A percentile compares a stretch with the other conserved stretches of the same genome.
phyloP scores from a whole-genome alignment of 2,329 filamentous ascomycete genomes.

The Neofusicoccum cordaticola region DNA sequence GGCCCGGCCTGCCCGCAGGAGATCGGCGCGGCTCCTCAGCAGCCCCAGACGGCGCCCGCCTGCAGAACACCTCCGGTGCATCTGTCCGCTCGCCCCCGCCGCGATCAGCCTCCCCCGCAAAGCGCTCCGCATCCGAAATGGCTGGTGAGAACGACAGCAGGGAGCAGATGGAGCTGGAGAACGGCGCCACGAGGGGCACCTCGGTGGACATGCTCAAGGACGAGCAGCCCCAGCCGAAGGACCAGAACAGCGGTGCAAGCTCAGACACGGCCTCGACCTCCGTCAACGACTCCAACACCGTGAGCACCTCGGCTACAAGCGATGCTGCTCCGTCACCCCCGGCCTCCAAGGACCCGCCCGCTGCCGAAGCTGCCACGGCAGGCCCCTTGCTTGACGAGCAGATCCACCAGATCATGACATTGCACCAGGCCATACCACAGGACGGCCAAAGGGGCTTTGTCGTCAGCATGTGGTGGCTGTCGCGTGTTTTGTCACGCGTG shows the following conservation, averaged over 20 bases:
- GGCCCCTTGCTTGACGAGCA: conserved; percentile 57
- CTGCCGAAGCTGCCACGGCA: not conserved
- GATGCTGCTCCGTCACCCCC: conserved; percentile 14
- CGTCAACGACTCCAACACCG: conserved; percentile 15
- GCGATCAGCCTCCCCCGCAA: conserved; percentile 54
- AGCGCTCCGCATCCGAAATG: conserved; percentile 55
- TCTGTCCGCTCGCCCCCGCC: conserved; percentile 25
- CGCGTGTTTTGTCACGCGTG: conserved; percentile 65
- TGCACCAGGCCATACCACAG: conserved; percentile 56
- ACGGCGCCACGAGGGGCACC: conserved; percentile 33
- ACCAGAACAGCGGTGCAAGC: conserved; percentile 26
- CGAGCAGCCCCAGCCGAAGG: conserved; percentile 21
- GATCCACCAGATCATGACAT: conserved; percentile 66
- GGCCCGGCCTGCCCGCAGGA: conserved; percentile 24
- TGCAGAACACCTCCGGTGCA: conserved; percentile 5
- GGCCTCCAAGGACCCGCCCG: not conserved
- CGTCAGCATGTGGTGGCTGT: conserved; percentile 77
- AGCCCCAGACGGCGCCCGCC: conserved; percentile 13
- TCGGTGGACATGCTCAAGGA: conserved; percentile 46
- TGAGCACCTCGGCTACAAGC: conserved; percentile 16
- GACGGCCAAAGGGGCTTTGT: conserved; percentile 76
- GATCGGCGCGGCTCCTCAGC: conserved; percentile 26
- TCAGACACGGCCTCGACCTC: conserved; percentile 28
- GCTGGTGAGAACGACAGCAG: conserved; percentile 35
- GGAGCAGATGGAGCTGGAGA: conserved; percentile 35